Base-by-base conservation (phyloP, 768 basidiomycete species). In the Cyclocybe aegerita region DNA sequence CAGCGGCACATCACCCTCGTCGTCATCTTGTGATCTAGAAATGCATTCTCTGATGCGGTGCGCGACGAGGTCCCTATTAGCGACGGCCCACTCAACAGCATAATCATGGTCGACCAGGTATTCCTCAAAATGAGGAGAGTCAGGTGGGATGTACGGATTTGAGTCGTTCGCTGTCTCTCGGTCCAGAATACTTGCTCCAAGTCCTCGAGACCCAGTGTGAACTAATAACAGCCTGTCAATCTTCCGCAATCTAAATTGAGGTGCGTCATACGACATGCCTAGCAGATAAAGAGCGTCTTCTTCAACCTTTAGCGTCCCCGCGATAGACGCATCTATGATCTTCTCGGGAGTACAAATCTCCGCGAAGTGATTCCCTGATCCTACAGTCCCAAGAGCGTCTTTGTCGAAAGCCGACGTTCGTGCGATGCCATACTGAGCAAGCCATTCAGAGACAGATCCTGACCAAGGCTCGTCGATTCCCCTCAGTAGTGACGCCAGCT, bases 311-410 rank as follows among this genome's bases (percentile, higher is more conserved):
- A 67, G 50, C 34, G 58, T 52, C n/a, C 50, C 47, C 16, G 63
- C 63, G 5, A 53, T 53, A 3, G 57, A 43, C 9, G 50, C 54
- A 46, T 73, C 67, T 2, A 69, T 49, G n/a, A 72, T 62, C 43
- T 47, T 60, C 40, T 71, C 67, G 2, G 67, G 61, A 2, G 57
- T 60, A 52, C 67, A 68, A 3, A 73, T 60, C 48, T 72, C 71
- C 10, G 70, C 70, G 50, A 73, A 73, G 54, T 73, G 68, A 55
- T 74, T 72, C 1, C 69, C 71, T 12, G 61, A 63, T 35, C 71
- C 70, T 6, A 72, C 64, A 3, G 70, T 73, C 7, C 72, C 72
- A 29, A 73, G 53, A 44, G 59, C 63, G 8, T 9, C 39, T 16
- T 52, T 50, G 54, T 69, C 70, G 52, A 67, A 70, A 12, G 60